Evolutionary conservation across 2,329 filamentous ascomycete species (phyloP).

Genomic region (Colletotrichum musae): DNA sequence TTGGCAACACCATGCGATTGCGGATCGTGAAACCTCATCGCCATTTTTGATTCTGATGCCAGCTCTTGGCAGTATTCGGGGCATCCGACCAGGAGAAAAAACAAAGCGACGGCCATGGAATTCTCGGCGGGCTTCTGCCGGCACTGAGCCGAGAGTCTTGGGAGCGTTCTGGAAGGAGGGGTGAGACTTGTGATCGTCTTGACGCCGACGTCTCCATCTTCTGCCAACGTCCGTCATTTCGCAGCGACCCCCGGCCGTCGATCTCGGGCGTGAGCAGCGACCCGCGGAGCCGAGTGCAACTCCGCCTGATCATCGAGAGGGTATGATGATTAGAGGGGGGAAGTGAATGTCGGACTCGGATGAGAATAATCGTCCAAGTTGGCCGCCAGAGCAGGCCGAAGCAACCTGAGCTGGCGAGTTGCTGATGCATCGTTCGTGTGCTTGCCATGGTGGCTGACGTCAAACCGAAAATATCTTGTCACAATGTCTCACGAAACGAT

Average conservation of each 20-base stretch:
- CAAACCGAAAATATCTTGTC: not conserved
- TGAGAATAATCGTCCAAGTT: not conserved
- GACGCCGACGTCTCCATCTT: not conserved
- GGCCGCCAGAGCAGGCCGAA: no score
- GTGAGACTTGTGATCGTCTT: not conserved
- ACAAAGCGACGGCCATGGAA: not conserved
- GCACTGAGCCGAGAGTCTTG: slow-evolving; percentile 12
- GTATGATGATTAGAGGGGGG: no score
- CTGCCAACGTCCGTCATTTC: slow-evolving; percentile 10
- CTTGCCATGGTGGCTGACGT: no score
- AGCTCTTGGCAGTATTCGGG: slow-evolving; percentile 17
- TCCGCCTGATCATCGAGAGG: not conserved
- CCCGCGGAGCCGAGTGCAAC: slow-evolving; percentile 15
- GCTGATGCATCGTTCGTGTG: no score
- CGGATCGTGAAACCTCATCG: slow-evolving; percentile 33
- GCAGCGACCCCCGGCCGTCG: slow-evolving; percentile 5
- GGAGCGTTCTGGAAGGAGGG: slow-evolving; percentile 4
- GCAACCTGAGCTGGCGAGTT: no score
- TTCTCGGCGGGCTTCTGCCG: slow-evolving; percentile 7
- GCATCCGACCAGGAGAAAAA: not conserved
- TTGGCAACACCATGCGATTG: slow-evolving; percentile 22
- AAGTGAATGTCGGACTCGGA: not conserved
- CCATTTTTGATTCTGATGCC: slow-evolving; percentile 21
- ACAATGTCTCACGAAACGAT: slow-evolving; percentile 1
- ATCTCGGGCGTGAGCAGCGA: slow-evolving; percentile 19